These are phyloP conservation scores for Fusarium sp. DNA, from an alignment of 2,329 filamentous ascomycete species.

Conservation along the genomic window DNA sequence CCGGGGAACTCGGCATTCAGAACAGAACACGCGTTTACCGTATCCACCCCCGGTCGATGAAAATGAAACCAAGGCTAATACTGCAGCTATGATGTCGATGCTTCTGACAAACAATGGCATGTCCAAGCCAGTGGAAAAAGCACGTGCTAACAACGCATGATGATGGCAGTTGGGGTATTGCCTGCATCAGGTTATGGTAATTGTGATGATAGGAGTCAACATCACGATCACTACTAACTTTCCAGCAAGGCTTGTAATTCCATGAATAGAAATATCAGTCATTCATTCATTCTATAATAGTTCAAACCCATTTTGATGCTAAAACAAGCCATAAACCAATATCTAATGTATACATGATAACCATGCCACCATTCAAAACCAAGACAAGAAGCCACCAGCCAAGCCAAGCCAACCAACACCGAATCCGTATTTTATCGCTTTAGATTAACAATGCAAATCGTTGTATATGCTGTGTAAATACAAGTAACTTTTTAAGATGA, in stretches of 20 bases:
- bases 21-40: not conserved
- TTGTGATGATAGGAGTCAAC: not conserved
- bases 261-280: not conserved
- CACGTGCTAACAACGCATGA: conserved; percentile 13
- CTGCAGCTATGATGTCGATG: conserved; percentile 23
- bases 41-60: conserved; percentile 10
- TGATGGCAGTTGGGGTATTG: not conserved
- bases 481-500: conserved; percentile 8
- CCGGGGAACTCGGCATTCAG: conserved; percentile 21
- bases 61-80: conserved; percentile 9
- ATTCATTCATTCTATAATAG: conserved; percentile 10
- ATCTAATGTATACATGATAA: conserved; percentile 7
- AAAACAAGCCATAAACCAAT: not conserved
- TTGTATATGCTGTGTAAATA: not conserved
- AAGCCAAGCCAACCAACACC: not conserved
- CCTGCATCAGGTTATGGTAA: not conserved
- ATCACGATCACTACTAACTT: not conserved
- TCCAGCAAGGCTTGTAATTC: not conserved
- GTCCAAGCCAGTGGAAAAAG: conserved; percentile 6
- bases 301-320: conserved; percentile 3
- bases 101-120: conserved; percentile 4
- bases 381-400: not conserved
- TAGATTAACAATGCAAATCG: not conserved
- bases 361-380: not conserved
- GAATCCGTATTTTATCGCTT: conserved; percentile 4